Evolutionary conservation across 2,329 filamentous ascomycete species (phyloP).

Genomic region (Plenodomus biglobosus): DNA sequence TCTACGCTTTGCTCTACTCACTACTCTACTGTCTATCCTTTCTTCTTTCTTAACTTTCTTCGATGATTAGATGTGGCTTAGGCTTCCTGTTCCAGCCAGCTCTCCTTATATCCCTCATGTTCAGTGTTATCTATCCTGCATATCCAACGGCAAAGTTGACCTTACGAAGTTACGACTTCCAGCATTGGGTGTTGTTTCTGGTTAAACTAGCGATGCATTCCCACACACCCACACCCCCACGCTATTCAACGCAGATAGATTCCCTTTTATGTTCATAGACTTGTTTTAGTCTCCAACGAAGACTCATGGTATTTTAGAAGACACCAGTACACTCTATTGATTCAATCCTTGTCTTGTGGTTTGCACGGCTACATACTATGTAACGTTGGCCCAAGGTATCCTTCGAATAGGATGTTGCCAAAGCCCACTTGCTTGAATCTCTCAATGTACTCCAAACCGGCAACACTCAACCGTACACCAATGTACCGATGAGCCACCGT

Average conservation of each 20-base stretch:
- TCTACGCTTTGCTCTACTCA: neutral
- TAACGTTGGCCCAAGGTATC: neutral
- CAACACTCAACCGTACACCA: neutral
- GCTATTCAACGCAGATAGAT: conserved; percentile 7
- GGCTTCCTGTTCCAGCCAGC: neutral
- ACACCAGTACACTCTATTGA: neutral
- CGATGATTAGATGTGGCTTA: neutral
- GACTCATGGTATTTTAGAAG: neutral
- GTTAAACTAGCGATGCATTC: neutral
- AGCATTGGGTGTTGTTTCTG: conserved; percentile 10
- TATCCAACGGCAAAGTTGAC: neutral
- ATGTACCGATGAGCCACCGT: neutral
- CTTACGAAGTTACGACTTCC: conserved; percentile 25
- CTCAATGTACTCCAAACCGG: neutral
- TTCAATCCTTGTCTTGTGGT: neutral
- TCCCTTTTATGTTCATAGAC: conserved; percentile 4
- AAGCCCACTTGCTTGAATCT: neutral
- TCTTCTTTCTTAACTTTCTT: neutral
- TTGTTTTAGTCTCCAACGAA: neutral
- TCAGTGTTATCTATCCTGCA: conserved; percentile 6
- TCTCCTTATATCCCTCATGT: neutral
- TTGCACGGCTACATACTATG: neutral
- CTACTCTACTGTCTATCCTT: neutral
- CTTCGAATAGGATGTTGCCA: neutral
- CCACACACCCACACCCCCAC: no score